Evolutionary conservation across 2,329 filamentous ascomycete species (phyloP), one percentile per base, ranked within the genome.

Genomic region (Elsinoe arachidis): DNA sequence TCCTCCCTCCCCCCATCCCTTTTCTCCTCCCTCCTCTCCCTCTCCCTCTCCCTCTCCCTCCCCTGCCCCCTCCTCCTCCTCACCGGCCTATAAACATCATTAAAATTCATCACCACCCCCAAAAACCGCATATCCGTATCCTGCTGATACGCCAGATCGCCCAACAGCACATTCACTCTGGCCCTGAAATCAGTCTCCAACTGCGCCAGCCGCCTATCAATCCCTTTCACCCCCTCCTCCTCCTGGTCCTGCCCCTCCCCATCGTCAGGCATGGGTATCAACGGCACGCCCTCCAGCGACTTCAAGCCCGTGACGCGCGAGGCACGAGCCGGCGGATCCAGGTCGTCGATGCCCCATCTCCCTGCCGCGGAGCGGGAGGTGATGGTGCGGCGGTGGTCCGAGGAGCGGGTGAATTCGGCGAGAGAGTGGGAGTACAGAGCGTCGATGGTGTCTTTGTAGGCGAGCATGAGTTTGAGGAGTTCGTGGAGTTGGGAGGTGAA

Each of bases 81-180:
- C 44, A 85, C 81, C 12, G 89, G 88, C 72, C 88, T 82, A 72
- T 97, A 97, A 23, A 95, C 88, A 69, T 97, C 92, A 72, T 99
- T 99, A 73, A 97, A 99, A 73, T 97, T 99, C 90, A 99, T 97
- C 39, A 93, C 88, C 47, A 97, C 90, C 38, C 90, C 93, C 63
- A 99, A 74, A 77, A 97, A 97, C 56, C 92, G 81, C 84, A 99
- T 89, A 70, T 99, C 93, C 54, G 91, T 85, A 70, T 99, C 93
- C 0, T 90, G 86, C 72, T 97, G 92, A 73, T 95, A 92, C 7
- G 90, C 87, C 61, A 99, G 72, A 70, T 99, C 95, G 12, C 93
- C 90, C 2, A 99, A 76, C 56, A 99, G 74, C 39, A 91, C 78
- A 69, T 90, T 90, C 51, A 97, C 80, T 26, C 87, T 82, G 1